These are phyloP conservation scores for Leucosporidium scottii DNA, from an alignment of 768 basidiomycete species.

Conservation along the genomic window DNA sequence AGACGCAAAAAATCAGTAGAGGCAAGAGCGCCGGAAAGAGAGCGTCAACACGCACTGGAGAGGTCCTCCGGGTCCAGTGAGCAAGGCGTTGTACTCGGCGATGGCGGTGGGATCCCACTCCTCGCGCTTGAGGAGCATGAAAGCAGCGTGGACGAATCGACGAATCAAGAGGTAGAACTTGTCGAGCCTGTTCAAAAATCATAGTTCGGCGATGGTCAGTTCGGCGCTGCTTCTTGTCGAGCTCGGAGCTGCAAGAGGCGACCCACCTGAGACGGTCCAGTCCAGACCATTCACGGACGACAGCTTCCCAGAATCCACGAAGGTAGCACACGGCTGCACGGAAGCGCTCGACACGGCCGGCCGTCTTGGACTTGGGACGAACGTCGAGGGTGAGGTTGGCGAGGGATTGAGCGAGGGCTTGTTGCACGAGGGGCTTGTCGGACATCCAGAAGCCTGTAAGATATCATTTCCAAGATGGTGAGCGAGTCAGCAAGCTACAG, in stretches of 20 bases:
- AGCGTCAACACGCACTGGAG: slow-evolving; percentile 55
- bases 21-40: slow-evolving; percentile 9
- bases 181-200: slow-evolving; percentile 65
- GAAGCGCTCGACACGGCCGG: slow-evolving; percentile 28
- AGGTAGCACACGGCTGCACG: slow-evolving; percentile 64
- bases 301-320: slow-evolving; percentile 82
- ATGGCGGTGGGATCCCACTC: slow-evolving; percentile 60
- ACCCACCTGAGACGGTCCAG: slow-evolving; percentile 80
- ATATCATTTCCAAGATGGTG: too few relatives aligned
- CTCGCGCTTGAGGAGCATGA: slow-evolving; percentile 64
- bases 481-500: too few relatives aligned
- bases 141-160: slow-evolving; percentile 75
- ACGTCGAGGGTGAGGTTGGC: slow-evolving; percentile 73
- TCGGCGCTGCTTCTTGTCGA: not conserved
- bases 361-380: slow-evolving; percentile 37
- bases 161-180: slow-evolving; percentile 95
- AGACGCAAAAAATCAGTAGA: not conserved
- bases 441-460: slow-evolving; percentile 96
- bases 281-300: slow-evolving; percentile 85
- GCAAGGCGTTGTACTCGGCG: slow-evolving; percentile 60
- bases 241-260: not conserved
- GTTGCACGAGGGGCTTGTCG: slow-evolving; percentile 93
- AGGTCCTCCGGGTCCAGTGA: slow-evolving; percentile 65
- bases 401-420: slow-evolving; percentile 76
- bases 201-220: too few relatives aligned